Evolutionary conservation across 139 green algal genomes (phyloP).

Genomic region (Auxenochlorella pyrenoidosa): DNA sequence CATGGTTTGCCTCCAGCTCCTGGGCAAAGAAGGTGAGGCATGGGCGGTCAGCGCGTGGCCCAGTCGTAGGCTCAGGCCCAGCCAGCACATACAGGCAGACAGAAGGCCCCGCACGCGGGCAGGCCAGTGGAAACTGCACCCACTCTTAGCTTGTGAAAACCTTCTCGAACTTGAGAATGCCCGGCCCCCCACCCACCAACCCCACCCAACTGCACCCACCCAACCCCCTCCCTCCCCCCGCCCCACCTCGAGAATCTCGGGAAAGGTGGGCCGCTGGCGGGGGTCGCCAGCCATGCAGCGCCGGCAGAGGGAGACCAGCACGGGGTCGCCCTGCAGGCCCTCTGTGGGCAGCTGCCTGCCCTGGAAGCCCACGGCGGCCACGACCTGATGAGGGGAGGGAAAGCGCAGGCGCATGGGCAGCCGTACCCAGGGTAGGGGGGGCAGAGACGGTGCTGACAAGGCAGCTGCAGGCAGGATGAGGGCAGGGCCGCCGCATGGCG

Average conservation of each 20-base stretch:
- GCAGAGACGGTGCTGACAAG: background rate
- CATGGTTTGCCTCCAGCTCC: background rate
- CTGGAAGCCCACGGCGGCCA: slow-evolving; percentile 88
- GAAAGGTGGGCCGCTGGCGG: slow-evolving; percentile 2
- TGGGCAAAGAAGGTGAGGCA: background rate
- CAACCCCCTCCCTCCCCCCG: background rate
- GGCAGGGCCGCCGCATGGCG: background rate
- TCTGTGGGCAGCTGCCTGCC: slow-evolving; percentile 28
- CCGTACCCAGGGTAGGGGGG: too few relatives aligned
- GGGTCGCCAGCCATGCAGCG: slow-evolving; percentile 24
- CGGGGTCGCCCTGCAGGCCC: background rate
- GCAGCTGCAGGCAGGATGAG: too few relatives aligned
- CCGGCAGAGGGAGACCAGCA: slow-evolving; percentile 11
- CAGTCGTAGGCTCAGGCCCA: too few relatives aligned
- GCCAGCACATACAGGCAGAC: background rate
- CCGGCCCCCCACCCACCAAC: too few relatives aligned
- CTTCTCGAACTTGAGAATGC: too few relatives aligned
- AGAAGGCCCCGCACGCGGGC: too few relatives aligned
- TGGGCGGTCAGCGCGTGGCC: too few relatives aligned
- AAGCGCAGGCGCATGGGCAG: too few relatives aligned
- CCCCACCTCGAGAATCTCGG: slow-evolving; percentile 10
- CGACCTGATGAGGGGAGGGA: slow-evolving; percentile 79
- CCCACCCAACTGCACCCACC: too few relatives aligned
- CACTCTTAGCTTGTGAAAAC: too few relatives aligned
- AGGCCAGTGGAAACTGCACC: too few relatives aligned